Evolutionary conservation across 306 rosid species (phyloP), one percentile per base, ranked within the genome.

Genomic region (Hippophae tibetana): DNA sequence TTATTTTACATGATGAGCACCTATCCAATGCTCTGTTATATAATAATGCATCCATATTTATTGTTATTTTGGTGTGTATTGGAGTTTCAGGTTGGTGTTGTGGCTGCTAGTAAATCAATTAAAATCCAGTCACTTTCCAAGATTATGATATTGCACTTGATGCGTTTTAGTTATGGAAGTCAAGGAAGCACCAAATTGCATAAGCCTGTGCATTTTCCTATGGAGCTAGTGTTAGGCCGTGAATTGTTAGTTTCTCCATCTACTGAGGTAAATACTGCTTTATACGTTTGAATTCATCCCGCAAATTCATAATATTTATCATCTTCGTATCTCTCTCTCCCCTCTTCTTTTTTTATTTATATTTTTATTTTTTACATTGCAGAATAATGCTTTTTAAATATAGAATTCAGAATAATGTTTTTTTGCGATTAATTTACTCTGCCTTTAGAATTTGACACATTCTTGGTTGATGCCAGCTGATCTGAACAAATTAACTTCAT

Each of bases 131-230:
- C 75, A 12, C 99, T 84, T 62, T 74, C 99, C 3, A 86, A 86
- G 80, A 79, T 93, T 64, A 65, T 93, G 99, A 84, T 93, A 76
- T 69, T 93, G 81, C 99, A 93, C 69, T 74, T 88, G 74, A 88
- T 69, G 97, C 96, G 99, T 12, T 93, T 93, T 70, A 52, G 90
- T 67, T 93, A 93, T 64, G 99, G 97, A 78, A 82, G 81, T 74
- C 99, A 86, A 66, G 99, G 99, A 77, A 93, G 97, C 81, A 80
- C 97, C n/a, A 93, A 93, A 73, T 57, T 93, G 82, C 86, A 49
- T 58, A 93, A 93, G 88, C 82, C 94, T 2, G 97, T 93, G 66
- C 77, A 44, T 68, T 93, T 93, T 65, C 97, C 90, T 61, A 85
- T 82, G 11, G 97, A 84, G 54, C 54, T 93, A 73, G 78, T 82